A percentile compares a stretch with the other conserved stretches of the same genome.
Conservation (phyloP, 176 grass and related monocot genomes). For the Carex cristatella region DNA sequence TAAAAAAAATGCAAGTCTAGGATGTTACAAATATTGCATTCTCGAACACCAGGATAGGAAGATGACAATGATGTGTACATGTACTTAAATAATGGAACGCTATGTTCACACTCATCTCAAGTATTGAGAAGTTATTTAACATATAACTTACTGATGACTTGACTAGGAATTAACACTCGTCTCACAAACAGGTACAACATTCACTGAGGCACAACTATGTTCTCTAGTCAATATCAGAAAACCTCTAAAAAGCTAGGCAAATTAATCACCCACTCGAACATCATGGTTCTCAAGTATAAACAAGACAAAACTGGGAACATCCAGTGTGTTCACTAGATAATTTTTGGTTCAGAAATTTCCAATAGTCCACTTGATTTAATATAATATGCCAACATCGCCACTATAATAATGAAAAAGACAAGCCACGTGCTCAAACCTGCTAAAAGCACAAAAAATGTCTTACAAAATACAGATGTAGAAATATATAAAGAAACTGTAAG, state of each 20-base stretch:
- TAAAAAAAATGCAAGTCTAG: background rate
- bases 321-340: background rate
- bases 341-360: background rate
- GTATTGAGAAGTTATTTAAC: background rate
- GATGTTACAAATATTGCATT: background rate
- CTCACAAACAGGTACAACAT: background rate
- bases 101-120: background rate
- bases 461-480: conserved; percentile 4
- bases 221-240: background rate
- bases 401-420: conserved; percentile 50
- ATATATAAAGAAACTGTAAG: conserved; percentile 7
- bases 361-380: conserved; percentile 15
- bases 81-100: background rate
- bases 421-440: conserved; percentile 56
- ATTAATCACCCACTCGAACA: background rate
- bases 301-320: background rate
- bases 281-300: background rate
- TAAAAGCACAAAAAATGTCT: conserved; percentile 25
- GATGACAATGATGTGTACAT: background rate
- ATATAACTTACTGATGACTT: background rate
- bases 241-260: background rate
- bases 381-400: conserved; percentile 73
- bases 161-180: background rate
- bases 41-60: background rate
- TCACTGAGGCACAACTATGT: background rate